A percentile compares a stretch with the other conserved stretches of the same genome.
Conservation (phyloP, 805 yeast genomes). For the Novakomyces olei region DNA sequence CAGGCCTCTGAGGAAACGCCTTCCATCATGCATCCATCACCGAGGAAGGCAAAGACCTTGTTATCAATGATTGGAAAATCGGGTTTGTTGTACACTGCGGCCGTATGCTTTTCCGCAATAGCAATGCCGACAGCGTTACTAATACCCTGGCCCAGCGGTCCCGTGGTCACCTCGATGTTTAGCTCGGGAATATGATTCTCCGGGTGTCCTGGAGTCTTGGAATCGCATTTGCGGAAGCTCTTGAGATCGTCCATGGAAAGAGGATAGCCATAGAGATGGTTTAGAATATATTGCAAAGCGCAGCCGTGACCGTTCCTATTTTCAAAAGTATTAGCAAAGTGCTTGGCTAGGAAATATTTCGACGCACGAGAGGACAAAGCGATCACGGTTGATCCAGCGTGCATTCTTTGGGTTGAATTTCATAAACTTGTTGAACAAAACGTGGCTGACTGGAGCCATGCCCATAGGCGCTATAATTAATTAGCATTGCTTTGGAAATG, state of each 20-base stretch:
- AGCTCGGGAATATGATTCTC: slow-evolving; percentile 51
- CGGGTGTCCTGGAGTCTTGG: slow-evolving; percentile 96
- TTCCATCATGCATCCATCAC: slow-evolving; percentile 97
- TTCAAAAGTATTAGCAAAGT: not conserved
- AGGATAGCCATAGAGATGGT: slow-evolving; percentile 71
- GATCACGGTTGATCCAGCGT: slow-evolving; percentile 80
- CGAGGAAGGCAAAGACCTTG: slow-evolving; percentile 59
- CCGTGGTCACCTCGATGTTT: slow-evolving; percentile 96
- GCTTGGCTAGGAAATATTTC: not conserved
- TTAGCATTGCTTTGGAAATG: no score
- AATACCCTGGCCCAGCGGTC: slow-evolving; percentile 97
- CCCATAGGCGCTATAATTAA: slow-evolving; percentile 95
- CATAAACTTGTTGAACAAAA: slow-evolving; percentile 51
- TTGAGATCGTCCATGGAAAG: slow-evolving; percentile 66
- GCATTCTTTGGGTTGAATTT: slow-evolving; percentile 80
- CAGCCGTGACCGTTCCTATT: slow-evolving; percentile 88
- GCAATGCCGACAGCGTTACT: slow-evolving; percentile 92
- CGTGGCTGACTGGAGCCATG: slow-evolving; percentile 87
- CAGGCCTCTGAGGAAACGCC: slow-evolving; percentile 90
- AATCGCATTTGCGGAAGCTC: slow-evolving; percentile 69
- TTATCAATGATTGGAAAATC: slow-evolving; percentile 48
- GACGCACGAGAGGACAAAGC: slow-evolving; percentile 43
- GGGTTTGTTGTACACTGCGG: slow-evolving; percentile 86
- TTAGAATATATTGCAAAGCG: slow-evolving; percentile 64
- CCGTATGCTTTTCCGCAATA: slow-evolving; percentile 75